Percentiles rank a stretch among this genome's conserved stretches.
phyloP scores from a whole-genome alignment of 208 protist genomes.

The Crithidia fasciculata region DNA sequence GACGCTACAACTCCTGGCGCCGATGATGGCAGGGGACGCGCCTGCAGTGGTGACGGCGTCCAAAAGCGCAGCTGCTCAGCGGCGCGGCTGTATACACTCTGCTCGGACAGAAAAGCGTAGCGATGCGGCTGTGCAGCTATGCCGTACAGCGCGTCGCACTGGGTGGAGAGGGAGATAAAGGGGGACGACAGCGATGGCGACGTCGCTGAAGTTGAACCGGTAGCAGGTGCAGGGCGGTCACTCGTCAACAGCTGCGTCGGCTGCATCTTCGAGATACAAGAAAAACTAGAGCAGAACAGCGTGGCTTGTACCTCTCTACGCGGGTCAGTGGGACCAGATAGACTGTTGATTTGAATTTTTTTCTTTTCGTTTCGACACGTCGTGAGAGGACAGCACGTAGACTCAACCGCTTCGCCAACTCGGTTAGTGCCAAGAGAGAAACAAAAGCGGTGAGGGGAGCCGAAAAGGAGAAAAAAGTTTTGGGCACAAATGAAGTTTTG shows the following conservation, averaged over 20 bases:
- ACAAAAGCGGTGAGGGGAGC: no score
- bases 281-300: no score
- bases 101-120: slow-evolving; percentile 28
- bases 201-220: background rate
- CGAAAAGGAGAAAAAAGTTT: no score
- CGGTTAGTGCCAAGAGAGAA: no score
- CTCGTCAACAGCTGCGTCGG: background rate
- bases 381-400: no score
- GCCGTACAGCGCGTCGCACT: slow-evolving; percentile 28
- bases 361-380: no score
- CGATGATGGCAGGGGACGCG: no score
- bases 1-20: background rate
- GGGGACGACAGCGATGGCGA: slow-evolving; percentile 10
- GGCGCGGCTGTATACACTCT: slow-evolving; percentile 31
- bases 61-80: slow-evolving; percentile 31
- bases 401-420: no score
- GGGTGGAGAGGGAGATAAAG: slow-evolving; percentile 36
- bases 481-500: no score
- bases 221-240: background rate
- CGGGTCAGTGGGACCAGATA: no score
- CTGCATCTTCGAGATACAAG: background rate
- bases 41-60: slow-evolving; percentile 17
- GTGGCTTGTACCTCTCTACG: no score
- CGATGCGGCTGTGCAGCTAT: slow-evolving; percentile 23
- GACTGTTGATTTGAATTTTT: no score